Percentiles rank a stretch among this genome's conserved stretches.
phyloP scores from a whole-genome alignment of 441 rosid genomes.

The Monsonia emarginata region DNA sequence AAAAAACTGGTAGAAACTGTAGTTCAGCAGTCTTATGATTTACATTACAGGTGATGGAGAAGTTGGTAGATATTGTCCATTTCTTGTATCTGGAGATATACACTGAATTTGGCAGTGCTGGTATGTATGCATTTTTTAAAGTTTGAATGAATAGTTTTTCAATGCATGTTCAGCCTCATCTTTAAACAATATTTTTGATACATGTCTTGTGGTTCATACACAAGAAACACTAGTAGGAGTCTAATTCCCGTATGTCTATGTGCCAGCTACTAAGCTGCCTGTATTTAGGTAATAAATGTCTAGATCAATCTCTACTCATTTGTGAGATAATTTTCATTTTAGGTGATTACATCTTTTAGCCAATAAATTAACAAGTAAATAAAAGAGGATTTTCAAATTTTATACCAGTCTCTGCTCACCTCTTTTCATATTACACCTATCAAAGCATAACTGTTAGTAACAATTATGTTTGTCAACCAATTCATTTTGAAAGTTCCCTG shows the following conservation, averaged over 20 bases:
- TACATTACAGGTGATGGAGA: slow-evolving; percentile 80
- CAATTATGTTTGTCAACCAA: background rate
- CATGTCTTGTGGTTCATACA: background rate
- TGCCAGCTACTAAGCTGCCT: too few relatives aligned
- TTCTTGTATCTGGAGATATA: slow-evolving; percentile 89
- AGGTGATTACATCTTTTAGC: background rate
- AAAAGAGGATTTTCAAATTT: background rate
- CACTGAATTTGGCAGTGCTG: slow-evolving; percentile 65
- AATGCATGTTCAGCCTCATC: background rate
- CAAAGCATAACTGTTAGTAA: background rate
- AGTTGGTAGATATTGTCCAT: slow-evolving; percentile 87
- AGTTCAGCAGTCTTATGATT: slow-evolving; percentile 6
- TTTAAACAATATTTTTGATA: background rate
- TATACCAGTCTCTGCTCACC: background rate
- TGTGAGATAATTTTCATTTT: too few relatives aligned
- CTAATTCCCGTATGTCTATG: background rate
- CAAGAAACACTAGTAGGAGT: background rate
- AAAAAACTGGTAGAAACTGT: background rate
- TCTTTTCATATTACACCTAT: background rate
- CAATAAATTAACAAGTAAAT: background rate
- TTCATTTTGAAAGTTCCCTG: background rate
- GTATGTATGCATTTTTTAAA: slow-evolving; percentile 33
- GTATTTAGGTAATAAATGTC: too few relatives aligned
- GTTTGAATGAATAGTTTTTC: background rate
- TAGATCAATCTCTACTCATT: background rate